Percentiles rank a stretch among this genome's conserved stretches.
These are phyloP conservation scores for Acephala macrosclerotiorum DNA, from an alignment of 2,329 filamentous ascomycete genomes.

Conservation along the genomic window DNA sequence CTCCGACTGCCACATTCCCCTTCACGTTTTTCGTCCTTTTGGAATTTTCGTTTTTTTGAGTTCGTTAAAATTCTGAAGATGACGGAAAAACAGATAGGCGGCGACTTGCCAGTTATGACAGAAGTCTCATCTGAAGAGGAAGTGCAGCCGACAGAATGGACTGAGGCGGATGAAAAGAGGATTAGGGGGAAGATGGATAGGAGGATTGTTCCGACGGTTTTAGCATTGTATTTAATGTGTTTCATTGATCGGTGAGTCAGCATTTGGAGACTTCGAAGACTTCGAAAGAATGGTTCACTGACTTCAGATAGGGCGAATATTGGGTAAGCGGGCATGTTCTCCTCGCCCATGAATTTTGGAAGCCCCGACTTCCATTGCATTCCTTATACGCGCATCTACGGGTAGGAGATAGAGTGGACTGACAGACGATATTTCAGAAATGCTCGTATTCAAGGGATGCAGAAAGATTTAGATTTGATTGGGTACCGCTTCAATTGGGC, in stretches of 20 bases:
- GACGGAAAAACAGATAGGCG: conserved; percentile 15
- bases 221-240: conserved; percentile 29
- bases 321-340: conserved; percentile 8
- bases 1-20: background rate
- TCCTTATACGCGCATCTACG: too few species aligned
- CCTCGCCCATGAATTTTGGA: background rate
- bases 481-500: conserved; percentile 65
- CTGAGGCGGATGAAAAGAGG: conserved; percentile 25
- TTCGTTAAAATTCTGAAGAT: background rate
- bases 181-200: conserved; percentile 27
- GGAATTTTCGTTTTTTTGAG: background rate
- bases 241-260: conserved; percentile 28
- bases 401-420: background rate
- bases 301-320: conserved; percentile 13
- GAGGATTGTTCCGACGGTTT: conserved; percentile 27
- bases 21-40: background rate
- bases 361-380: too few species aligned
- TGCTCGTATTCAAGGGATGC: conserved; percentile 68
- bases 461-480: conserved; percentile 59
- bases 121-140: conserved; percentile 26
- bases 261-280: conserved; percentile 47
- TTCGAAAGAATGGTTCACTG: conserved; percentile 35
- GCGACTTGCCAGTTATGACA: conserved; percentile 5
- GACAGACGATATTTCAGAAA: conserved; percentile 48
- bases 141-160: conserved; percentile 20